These are phyloP conservation scores for Echria macrotheca DNA, from an alignment of 495 filamentous ascomycete genomes.

Conservation along the genomic window DNA sequence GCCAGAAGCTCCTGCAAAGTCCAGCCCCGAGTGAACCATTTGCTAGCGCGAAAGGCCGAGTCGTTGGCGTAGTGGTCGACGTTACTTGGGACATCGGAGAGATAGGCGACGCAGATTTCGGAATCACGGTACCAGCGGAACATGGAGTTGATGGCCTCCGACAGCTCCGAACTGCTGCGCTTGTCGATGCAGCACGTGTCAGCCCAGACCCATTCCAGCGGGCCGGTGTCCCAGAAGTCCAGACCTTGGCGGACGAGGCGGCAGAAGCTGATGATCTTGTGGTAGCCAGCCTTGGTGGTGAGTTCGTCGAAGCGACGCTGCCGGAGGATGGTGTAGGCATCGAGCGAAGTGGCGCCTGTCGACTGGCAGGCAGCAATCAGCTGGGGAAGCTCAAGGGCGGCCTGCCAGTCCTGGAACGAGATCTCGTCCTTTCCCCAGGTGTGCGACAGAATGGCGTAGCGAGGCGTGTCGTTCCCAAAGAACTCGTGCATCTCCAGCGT, in stretches of 20 bases:
- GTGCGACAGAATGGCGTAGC: slow-evolving; percentile 8
- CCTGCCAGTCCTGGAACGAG: slow-evolving; percentile 7
- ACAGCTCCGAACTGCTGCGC: not conserved
- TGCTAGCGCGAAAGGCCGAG: too few relatives aligned
- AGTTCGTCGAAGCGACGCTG: not conserved
- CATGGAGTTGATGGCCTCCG: too few relatives aligned
- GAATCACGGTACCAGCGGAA: too few relatives aligned
- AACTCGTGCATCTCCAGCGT: slow-evolving; percentile 6
- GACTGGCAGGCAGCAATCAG: not conserved
- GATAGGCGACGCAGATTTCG: not conserved
- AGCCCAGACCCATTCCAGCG: not conserved
- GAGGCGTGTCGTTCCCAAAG: not conserved
- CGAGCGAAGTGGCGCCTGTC: not conserved
- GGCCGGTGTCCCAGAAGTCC: not conserved
- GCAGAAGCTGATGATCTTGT: not conserved
- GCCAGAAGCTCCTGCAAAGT: too few relatives aligned
- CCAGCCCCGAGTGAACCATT: too few relatives aligned
- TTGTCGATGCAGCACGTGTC: not conserved
- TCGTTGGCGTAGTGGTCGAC: too few relatives aligned
- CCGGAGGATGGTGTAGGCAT: not conserved
- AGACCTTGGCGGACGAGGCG: not conserved
- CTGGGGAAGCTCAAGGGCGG: not conserved
- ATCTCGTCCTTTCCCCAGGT: slow-evolving; percentile 11
- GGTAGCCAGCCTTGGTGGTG: not conserved
- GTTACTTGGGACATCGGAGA: not conserved